Evolutionary conservation across 495 filamentous ascomycete species (phyloP).

Genomic region (Bryoglossum gracile): DNA sequence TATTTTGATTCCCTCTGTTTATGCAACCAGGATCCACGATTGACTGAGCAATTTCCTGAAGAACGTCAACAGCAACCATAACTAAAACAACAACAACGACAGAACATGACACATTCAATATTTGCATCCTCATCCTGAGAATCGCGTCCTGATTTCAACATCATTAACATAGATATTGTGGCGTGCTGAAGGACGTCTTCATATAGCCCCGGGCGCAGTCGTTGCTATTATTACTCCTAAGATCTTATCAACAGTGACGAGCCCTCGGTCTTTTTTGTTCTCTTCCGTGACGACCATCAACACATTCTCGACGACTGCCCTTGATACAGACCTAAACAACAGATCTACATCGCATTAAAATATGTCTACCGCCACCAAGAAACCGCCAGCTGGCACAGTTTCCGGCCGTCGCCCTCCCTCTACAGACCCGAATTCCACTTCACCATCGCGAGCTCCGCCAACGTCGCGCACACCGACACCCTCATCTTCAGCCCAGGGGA

Average conservation of each 20-base stretch:
- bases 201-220: slow-evolving; percentile 2
- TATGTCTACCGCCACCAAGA: slow-evolving; percentile 26
- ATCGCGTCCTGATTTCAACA: neutral
- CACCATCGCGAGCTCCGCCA: slow-evolving; percentile 14
- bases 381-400: slow-evolving; percentile 14
- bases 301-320: neutral
- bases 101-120: slow-evolving; percentile 2
- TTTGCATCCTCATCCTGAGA: neutral
- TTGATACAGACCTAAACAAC: neutral
- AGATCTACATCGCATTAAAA: slow-evolving; percentile 1
- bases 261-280: neutral
- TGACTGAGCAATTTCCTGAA: slow-evolving; percentile 3
- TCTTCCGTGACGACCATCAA: slow-evolving; percentile 6
- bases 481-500: slow-evolving; percentile 14
- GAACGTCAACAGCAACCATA: slow-evolving; percentile 16
- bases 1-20: neutral
- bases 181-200: too few relatives aligned
- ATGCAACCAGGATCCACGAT: slow-evolving; percentile 4
- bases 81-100: slow-evolving; percentile 12
- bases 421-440: slow-evolving; percentile 15
- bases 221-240: slow-evolving; percentile 2
- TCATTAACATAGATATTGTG: too few relatives aligned
- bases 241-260: neutral
- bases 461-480: slow-evolving; percentile 23
- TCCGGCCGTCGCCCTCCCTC: slow-evolving; percentile 16